Base-by-base conservation (phyloP, 1,284 basidiomycete genomes). In the Earliella scabrosa region DNA sequence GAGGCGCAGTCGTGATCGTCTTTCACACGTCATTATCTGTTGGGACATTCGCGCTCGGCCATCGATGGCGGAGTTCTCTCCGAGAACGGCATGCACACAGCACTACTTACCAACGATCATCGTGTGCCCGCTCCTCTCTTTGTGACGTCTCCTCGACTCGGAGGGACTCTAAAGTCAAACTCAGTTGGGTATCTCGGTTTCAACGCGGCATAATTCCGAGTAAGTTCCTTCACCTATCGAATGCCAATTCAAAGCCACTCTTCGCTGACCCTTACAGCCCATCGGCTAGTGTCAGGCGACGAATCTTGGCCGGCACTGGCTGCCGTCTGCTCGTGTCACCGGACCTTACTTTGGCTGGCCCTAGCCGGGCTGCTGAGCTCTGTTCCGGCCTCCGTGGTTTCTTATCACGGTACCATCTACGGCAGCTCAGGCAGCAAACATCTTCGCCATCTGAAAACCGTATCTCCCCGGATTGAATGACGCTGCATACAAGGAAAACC, bases 341-440 rank as follows among this genome's bases (percentile, higher is more conserved):
- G 41, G 60, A 59, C 54, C 56, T 27, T 39, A 16, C 38, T 20
- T 56, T 50, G 41, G 47, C 40, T 51, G 48, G 50, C 18, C 56
- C 45, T 49, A 35, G 34, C 56, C 51, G 51, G 54, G 51, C 56
- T 51, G 49, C 49, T 52, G 46, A 35, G 57, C 38, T 45, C 50
- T 53, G 54, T 29, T 46, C 56, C 60, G 51, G 56, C 20, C 35
- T 52, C 54, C 56, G 52, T 48, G 45, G 18, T 31, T 21, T 57
- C 58, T 59, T 62, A 59, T 62, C 58, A 56, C 31, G 51, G 53
- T 55, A 31, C 44, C 57, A 59, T 59, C 60, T 52, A 29, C 56
- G 46, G 50, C 47, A 58, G 53, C 50, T 49, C 20, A 41, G 49
- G 43, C 29, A 38, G 45, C 45, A 49, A 36, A 26, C 20, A 27